Evolutionary conservation across 2,329 filamentous ascomycete genomes (phyloP).

Genomic region (Samsoniella hepiali): DNA sequence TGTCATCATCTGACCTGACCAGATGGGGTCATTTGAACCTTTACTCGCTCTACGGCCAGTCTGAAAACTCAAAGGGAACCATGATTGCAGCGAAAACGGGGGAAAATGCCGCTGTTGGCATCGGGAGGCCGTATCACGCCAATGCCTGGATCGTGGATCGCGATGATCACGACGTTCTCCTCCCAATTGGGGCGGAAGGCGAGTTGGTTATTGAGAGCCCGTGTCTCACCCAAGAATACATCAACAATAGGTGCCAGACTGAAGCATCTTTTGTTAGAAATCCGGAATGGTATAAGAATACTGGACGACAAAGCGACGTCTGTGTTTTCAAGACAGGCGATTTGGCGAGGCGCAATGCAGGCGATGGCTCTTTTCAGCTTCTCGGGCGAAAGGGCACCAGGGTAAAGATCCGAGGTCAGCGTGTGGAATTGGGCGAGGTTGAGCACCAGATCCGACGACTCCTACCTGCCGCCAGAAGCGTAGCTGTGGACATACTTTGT

Average conservation of each 20-base stretch:
- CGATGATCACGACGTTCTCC: not conserved
- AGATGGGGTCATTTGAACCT: conserved; percentile 9
- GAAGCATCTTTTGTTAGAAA: not conserved
- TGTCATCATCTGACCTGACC: not conserved
- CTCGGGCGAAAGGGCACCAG: conserved; percentile 10
- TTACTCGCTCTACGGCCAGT: conserved; percentile 12
- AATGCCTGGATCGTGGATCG: conserved; percentile 13
- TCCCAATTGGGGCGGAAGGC: not conserved
- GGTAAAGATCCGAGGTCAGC: conserved; percentile 8
- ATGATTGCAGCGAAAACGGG: not conserved
- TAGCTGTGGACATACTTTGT: conserved; percentile 1
- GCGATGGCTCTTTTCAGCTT: conserved; percentile 7
- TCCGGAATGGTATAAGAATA: not conserved
- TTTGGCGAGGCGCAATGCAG: conserved; percentile 1
- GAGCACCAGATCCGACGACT: not conserved
- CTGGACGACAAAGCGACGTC: not conserved
- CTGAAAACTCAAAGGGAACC: conserved; percentile 10
- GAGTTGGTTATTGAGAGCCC: conserved; percentile 8
- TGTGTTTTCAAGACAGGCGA: not conserved
- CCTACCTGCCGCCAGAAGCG: not conserved
- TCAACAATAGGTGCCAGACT: not conserved
- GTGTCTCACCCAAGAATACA: not conserved
- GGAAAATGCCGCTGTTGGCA: not conserved
- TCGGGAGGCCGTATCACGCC: not conserved
- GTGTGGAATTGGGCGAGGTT: conserved; percentile 5